Evolutionary conservation across 75 land plant genomes (phyloP).

Genomic region (Picea glauca): DNA sequence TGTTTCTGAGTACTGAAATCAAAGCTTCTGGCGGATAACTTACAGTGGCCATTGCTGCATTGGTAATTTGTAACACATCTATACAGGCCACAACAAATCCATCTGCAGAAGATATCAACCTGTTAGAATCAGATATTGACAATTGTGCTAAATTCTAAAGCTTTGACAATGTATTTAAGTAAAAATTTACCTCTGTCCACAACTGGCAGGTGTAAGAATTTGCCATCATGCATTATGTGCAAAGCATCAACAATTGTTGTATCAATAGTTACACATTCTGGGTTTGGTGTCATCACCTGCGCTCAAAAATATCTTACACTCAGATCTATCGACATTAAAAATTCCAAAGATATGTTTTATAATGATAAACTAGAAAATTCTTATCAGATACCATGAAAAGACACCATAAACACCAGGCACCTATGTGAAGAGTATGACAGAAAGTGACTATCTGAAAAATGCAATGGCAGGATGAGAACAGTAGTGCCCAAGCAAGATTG

Average conservation of each 20-base stretch:
- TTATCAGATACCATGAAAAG: no score
- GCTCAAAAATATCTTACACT: no score
- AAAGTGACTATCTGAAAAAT: no score
- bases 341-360: no score
- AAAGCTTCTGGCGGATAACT: slow-evolving; percentile 8
- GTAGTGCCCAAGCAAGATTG: no score
- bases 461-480: no score
- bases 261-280: slow-evolving; percentile 69
- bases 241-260: slow-evolving; percentile 73
- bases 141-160: neutral
- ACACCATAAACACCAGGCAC: no score
- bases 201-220: slow-evolving; percentile 76
- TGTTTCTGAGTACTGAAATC: neutral
- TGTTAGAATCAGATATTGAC: neutral
- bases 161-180: neutral
- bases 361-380: no score
- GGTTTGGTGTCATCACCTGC: slow-evolving; percentile 82
- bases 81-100: slow-evolving; percentile 56
- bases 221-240: slow-evolving; percentile 83
- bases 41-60: slow-evolving; percentile 71
- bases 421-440: no score
- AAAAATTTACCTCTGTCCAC: slow-evolving; percentile 45
- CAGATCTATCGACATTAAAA: no score
- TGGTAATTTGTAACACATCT: slow-evolving; percentile 73
- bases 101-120: slow-evolving; percentile 33